Evolutionary conservation across 805 yeast genomes (phyloP).

Genomic region (Ogataea neopini): DNA sequence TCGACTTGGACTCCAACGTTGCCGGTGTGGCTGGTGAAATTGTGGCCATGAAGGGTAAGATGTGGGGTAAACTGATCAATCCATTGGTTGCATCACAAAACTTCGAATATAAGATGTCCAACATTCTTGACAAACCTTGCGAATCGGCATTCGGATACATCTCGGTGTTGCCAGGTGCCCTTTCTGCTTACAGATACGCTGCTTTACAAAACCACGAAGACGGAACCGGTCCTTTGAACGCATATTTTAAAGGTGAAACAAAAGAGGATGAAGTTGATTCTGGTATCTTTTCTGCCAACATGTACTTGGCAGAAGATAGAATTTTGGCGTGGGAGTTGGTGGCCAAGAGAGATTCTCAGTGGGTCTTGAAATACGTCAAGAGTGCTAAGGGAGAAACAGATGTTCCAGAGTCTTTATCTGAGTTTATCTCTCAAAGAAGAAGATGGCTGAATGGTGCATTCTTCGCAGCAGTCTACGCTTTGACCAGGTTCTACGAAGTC

Average conservation of each 20-base stretch:
- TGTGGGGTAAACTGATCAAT: slow-evolving; percentile 76
- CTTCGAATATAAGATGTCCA: slow-evolving; percentile 96
- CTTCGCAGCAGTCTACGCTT: slow-evolving; percentile 92
- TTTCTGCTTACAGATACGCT: slow-evolving; percentile 89
- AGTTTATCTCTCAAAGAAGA: slow-evolving; percentile 92
- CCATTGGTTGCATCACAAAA: slow-evolving; percentile 96
- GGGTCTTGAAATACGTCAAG: slow-evolving; percentile 90
- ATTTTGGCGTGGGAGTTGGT: slow-evolving; percentile 95
- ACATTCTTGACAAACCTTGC: slow-evolving; percentile 89
- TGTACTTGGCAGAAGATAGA: slow-evolving; percentile 97
- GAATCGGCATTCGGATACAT: slow-evolving; percentile 93
- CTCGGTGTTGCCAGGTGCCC: slow-evolving; percentile 91
- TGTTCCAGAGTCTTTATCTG: slow-evolving; percentile 94
- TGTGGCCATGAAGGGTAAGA: slow-evolving; percentile 90
- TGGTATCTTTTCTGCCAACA: slow-evolving; percentile 91
- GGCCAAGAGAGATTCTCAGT: slow-evolving; percentile 76
- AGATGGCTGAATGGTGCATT: slow-evolving; percentile 98
- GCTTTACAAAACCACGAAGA: slow-evolving; percentile 83
- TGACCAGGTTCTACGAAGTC: slow-evolving; percentile 79
- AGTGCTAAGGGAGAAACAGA: slow-evolving; percentile 96
- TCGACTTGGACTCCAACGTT: slow-evolving; percentile 92
- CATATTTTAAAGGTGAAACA: slow-evolving; percentile 87
- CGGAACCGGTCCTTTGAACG: slow-evolving; percentile 88
- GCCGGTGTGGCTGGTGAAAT: slow-evolving; percentile 99
- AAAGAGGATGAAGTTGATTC: slow-evolving; percentile 37